Evolutionary conservation across 441 rosid genomes (phyloP).

Genomic region (Adansonia rubrostipa): DNA sequence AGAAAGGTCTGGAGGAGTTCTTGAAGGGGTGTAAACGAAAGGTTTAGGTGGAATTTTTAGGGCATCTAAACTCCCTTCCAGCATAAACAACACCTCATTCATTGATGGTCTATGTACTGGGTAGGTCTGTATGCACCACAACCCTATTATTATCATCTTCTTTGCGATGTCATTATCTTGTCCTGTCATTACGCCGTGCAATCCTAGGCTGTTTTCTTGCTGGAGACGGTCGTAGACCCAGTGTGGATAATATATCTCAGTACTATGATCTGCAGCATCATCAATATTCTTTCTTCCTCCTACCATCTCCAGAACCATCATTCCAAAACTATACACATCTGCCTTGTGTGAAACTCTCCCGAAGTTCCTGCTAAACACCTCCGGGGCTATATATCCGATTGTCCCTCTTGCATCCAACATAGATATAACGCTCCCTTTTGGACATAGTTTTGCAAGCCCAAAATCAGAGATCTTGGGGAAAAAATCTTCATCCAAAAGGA

Average conservation of each 20-base stretch:
- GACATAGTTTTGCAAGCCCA: slow-evolving; percentile 31
- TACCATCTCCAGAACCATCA: slow-evolving; percentile 46
- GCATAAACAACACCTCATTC: slow-evolving; percentile 46
- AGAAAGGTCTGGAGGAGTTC: neutral
- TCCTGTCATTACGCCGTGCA: neutral
- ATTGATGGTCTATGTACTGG: slow-evolving; percentile 55
- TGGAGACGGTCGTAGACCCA: slow-evolving; percentile 43
- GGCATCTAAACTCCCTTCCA: slow-evolving; percentile 43
- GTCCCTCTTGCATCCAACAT: slow-evolving; percentile 42
- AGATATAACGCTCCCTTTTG: slow-evolving; percentile 36
- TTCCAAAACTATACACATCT: slow-evolving; percentile 48
- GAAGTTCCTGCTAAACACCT: slow-evolving; percentile 38
- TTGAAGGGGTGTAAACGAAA: slow-evolving; percentile 30
- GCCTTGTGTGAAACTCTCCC: slow-evolving; percentile 43
- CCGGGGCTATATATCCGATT: slow-evolving; percentile 43
- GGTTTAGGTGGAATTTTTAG: slow-evolving; percentile 53
- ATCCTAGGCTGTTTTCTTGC: slow-evolving; percentile 3
- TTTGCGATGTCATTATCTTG: slow-evolving; percentile 38
- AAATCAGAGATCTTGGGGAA: slow-evolving; percentile 35
- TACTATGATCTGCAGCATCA: neutral
- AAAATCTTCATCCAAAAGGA: slow-evolving; percentile 20
- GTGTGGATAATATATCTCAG: slow-evolving; percentile 40
- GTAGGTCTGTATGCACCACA: slow-evolving; percentile 51
- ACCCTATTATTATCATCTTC: slow-evolving; percentile 46
- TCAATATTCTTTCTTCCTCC: slow-evolving; percentile 38